phyloP scores from a whole-genome alignment of 176 grass and related monocot species.

The Eragrostis curvula region DNA sequence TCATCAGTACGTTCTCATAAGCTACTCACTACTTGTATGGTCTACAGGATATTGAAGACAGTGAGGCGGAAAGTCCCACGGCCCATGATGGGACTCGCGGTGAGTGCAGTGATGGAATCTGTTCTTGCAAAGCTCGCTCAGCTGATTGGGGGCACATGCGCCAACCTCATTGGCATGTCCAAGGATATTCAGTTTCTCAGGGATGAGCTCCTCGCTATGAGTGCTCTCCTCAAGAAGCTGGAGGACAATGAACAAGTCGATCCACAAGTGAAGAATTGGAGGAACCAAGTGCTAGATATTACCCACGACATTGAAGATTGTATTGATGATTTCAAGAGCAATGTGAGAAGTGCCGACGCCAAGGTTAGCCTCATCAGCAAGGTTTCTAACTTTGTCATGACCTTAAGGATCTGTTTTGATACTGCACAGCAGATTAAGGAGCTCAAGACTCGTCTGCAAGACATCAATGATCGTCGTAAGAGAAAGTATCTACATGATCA shows the following conservation, averaged over 20 bases:
- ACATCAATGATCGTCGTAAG: not conserved
- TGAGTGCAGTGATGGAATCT: not conserved
- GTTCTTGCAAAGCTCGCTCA: not conserved
- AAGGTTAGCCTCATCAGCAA: not conserved
- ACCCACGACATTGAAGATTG: not conserved
- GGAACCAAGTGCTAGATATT: not conserved
- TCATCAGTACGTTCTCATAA: too few relatives aligned
- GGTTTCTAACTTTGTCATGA: not conserved
- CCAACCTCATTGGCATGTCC: not conserved
- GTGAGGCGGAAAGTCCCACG: too few relatives aligned
- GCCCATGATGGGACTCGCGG: not conserved
- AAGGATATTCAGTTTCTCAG: not conserved
- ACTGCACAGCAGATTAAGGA: not conserved
- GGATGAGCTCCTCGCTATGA: not conserved
- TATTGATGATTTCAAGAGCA: not conserved
- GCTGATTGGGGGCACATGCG: not conserved
- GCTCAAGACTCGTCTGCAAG: not conserved
- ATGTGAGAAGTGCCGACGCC: not conserved
- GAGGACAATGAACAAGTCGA: not conserved
- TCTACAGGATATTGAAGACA: too few relatives aligned
- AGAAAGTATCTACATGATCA: not conserved
- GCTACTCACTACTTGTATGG: too few relatives aligned
- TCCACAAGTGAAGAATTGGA: not conserved
- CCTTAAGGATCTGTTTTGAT: not conserved
- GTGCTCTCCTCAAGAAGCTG: not conserved